Percentiles rank a stretch among this genome's conserved stretches.
phyloP scores from a whole-genome alignment of 352 stramenopile genomes.

The Elongisporangium prolatum region DNA sequence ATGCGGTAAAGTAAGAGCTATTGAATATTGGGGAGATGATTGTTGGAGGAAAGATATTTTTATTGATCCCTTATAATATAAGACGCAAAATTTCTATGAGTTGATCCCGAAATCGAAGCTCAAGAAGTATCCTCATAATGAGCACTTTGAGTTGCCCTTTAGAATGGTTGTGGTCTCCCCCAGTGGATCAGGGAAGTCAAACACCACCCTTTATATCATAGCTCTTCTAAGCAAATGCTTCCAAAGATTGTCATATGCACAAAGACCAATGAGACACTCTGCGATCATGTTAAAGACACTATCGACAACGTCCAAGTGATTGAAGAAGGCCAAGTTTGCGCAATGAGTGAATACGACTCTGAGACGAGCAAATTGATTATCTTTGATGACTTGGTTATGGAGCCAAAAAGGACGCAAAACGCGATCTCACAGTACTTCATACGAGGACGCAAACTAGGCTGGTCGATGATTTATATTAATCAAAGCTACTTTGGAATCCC shows the following conservation, averaged over 20 bases:
- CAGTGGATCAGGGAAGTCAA: too few relatives aligned
- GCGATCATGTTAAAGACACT: slow-evolving; percentile 14
- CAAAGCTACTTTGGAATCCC: slow-evolving; percentile 10
- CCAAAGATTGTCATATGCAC: slow-evolving; percentile 10
- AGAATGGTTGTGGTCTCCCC: too few relatives aligned
- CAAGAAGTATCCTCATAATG: too few relatives aligned
- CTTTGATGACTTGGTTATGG: slow-evolving; percentile 7
- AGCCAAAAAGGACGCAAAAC: slow-evolving; percentile 3
- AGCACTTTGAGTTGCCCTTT: too few relatives aligned
- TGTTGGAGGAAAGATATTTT: too few relatives aligned
- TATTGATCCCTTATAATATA: too few relatives aligned
- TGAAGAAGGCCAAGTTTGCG: slow-evolving; percentile 4
- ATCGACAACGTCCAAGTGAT: slow-evolving; percentile 8
- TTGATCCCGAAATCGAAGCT: too few relatives aligned
- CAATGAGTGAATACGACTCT: slow-evolving; percentile 11
- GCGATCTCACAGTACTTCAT: slow-evolving; percentile 10
- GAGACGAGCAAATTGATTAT: slow-evolving; percentile 15
- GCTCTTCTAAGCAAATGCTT: slow-evolving; percentile 13
- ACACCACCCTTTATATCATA: slow-evolving; percentile 11
- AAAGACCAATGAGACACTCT: slow-evolving; percentile 10
- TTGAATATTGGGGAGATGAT: too few relatives aligned
- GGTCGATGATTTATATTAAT: slow-evolving; percentile 12
- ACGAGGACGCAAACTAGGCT: slow-evolving; percentile 6
- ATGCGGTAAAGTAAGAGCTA: too few relatives aligned
- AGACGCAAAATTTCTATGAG: too few relatives aligned